phyloP scores from a whole-genome alignment of 805 yeast species.

The Kazachstania africana region DNA sequence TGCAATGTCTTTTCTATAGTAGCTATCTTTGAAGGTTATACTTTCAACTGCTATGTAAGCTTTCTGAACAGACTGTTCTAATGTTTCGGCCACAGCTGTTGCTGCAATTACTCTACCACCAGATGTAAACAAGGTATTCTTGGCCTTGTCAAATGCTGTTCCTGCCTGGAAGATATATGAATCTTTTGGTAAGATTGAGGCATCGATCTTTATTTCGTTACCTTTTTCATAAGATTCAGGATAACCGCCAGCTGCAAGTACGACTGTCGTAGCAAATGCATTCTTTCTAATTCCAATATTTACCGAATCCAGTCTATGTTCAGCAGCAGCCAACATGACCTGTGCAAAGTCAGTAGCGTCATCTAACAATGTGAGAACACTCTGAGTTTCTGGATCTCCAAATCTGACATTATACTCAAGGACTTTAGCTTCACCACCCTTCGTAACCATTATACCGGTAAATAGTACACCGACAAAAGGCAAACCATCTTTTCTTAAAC shows the following conservation, averaged over 20 bases:
- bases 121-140: slow-evolving; percentile 57
- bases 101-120: slow-evolving; percentile 98
- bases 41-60: slow-evolving; percentile 80
- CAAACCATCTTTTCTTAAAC: slow-evolving; percentile 89
- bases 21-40: slow-evolving; percentile 61
- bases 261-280: slow-evolving; percentile 81
- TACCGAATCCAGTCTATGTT: slow-evolving; percentile 84
- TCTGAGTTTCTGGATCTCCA: slow-evolving; percentile 99
- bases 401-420: slow-evolving; percentile 95
- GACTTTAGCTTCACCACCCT: slow-evolving; percentile 86
- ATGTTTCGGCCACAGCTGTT: slow-evolving; percentile 67
- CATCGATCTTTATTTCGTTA: slow-evolving; percentile 56
- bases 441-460: slow-evolving; percentile 87
- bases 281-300: slow-evolving; percentile 39
- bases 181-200: slow-evolving; percentile 20
- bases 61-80: slow-evolving; percentile 69
- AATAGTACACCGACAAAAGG: slow-evolving; percentile 95
- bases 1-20: slow-evolving; percentile 88
- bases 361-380: slow-evolving; percentile 77
- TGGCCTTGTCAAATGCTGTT: slow-evolving; percentile 40
- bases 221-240: slow-evolving; percentile 84
- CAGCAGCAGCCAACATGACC: slow-evolving; percentile 86
- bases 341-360: slow-evolving; percentile 87
- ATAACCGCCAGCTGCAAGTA: slow-evolving; percentile 93
- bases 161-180: slow-evolving; percentile 94